phyloP scores from a whole-genome alignment of 192 early-diverging fungal species.

The Backusella morwellensis region DNA sequence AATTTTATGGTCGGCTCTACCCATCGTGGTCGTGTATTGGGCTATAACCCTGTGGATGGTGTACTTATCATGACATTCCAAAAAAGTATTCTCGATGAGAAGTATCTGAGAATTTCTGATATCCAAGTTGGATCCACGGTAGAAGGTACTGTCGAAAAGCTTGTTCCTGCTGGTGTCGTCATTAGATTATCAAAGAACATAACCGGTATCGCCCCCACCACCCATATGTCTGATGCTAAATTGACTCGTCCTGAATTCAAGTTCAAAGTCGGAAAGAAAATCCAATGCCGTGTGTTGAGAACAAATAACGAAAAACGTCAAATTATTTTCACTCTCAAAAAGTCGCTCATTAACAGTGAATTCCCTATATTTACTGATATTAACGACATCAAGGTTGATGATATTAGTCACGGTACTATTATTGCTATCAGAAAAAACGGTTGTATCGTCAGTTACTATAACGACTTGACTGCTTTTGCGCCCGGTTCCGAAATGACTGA shows the following conservation, averaged over 20 bases:
- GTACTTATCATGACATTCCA: slow-evolving; percentile 74
- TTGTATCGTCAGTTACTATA: slow-evolving; percentile 77
- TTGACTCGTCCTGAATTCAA: slow-evolving; percentile 68
- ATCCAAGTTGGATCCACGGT: slow-evolving; percentile 61
- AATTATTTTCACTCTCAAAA: slow-evolving; percentile 75
- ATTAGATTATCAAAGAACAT: slow-evolving; percentile 59
- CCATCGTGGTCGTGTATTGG: slow-evolving; percentile 79
- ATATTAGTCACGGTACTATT: slow-evolving; percentile 65
- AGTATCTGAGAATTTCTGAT: slow-evolving; percentile 68
- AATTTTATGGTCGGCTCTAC: slow-evolving; percentile 61
- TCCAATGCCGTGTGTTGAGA: slow-evolving; percentile 69
- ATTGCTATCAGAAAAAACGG: slow-evolving; percentile 57
- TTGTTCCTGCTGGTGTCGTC: slow-evolving; percentile 54
- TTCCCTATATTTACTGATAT: slow-evolving; percentile 64
- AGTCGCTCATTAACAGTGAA: slow-evolving; percentile 66
- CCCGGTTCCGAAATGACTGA: slow-evolving; percentile 67
- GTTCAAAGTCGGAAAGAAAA: slow-evolving; percentile 70
- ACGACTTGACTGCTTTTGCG: slow-evolving; percentile 66
- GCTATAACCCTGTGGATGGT: slow-evolving; percentile 74
- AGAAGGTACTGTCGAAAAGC: slow-evolving; percentile 47
- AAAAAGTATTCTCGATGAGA: slow-evolving; percentile 62
- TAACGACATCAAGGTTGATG: slow-evolving; percentile 57
- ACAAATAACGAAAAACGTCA: slow-evolving; percentile 53
- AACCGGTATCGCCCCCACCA: slow-evolving; percentile 67
- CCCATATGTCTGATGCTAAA: slow-evolving; percentile 73